A percentile compares a stretch with the other conserved stretches of the same genome.
These are phyloP conservation scores for Chaetomium olivaceum DNA, from an alignment of 2,329 filamentous ascomycete species.

Conservation along the genomic window DNA sequence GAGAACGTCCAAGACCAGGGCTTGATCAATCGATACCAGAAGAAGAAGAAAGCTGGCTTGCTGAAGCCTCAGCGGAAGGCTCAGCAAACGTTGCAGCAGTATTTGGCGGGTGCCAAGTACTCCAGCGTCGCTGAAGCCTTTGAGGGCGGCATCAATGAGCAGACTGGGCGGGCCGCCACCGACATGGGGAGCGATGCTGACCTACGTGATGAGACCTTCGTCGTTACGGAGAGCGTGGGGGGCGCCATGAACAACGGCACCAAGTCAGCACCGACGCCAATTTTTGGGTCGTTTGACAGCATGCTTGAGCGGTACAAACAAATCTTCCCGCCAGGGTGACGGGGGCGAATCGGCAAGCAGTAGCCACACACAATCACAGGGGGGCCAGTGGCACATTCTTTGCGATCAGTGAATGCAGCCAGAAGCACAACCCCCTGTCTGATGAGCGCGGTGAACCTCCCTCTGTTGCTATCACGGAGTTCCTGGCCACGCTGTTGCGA, in stretches of 20 bases:
- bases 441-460: slow-evolving; percentile 58
- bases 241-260: background rate
- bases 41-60: slow-evolving; percentile 33
- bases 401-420: slow-evolving; percentile 37
- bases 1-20: slow-evolving; percentile 47
- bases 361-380: background rate
- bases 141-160: slow-evolving; percentile 32
- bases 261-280: background rate
- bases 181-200: slow-evolving; percentile 21
- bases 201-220: slow-evolving; percentile 23
- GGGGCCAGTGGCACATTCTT: background rate
- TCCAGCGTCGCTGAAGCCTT: slow-evolving; percentile 35
- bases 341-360: background rate
- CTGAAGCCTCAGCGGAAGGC: slow-evolving; percentile 22
- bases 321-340: slow-evolving; percentile 5
- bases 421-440: slow-evolving; percentile 60
- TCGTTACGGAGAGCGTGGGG: slow-evolving; percentile 21
- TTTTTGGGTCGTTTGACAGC: slow-evolving; percentile 19
- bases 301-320: slow-evolving; percentile 20
- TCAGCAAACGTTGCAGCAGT: slow-evolving; percentile 23
- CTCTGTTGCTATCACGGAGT: slow-evolving; percentile 37
- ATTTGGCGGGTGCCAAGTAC: slow-evolving; percentile 27
- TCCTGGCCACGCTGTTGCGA: slow-evolving; percentile 26
- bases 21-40: slow-evolving; percentile 47
- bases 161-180: background rate